phyloP scores from a whole-genome alignment of 73 alveolate species.

The Paramecium bursaria region DNA sequence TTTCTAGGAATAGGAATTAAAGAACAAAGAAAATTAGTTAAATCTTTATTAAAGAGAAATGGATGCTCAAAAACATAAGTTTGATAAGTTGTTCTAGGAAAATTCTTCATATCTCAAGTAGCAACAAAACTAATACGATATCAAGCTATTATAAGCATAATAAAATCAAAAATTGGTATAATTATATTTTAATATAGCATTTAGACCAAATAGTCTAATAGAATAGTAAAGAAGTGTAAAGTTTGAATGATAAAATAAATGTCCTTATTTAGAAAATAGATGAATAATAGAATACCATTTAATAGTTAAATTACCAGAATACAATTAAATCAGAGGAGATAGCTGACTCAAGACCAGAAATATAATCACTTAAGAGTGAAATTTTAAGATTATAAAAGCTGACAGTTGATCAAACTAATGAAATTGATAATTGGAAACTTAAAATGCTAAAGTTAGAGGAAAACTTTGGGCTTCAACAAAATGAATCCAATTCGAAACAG shows the following conservation, averaged over 20 bases:
- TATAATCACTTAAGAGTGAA: conserved; percentile 23
- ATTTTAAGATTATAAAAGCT: conserved; percentile 17
- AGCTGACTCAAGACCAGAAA: conserved; percentile 47
- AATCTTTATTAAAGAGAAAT: conserved; percentile 2
- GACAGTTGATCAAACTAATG: conserved; percentile 53
- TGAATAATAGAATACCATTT: neutral
- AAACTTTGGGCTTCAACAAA: conserved; percentile 15
- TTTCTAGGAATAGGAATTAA: neutral
- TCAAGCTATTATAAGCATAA: conserved; percentile 34
- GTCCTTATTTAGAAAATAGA: conserved; percentile 32
- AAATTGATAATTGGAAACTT: conserved; percentile 55
- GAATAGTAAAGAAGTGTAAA: conserved; percentile 21
- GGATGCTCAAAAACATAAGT: conserved; percentile 21
- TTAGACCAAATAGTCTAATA: conserved; percentile 6
- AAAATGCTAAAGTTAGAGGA: conserved; percentile 2
- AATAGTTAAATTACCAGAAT: neutral
- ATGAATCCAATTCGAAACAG: neutral
- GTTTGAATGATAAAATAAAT: conserved; percentile 40
- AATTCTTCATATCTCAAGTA: conserved; percentile 23
- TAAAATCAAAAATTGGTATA: conserved; percentile 31
- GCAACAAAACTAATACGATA: conserved; percentile 30
- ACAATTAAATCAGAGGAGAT: conserved; percentile 28
- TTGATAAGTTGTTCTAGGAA: conserved; percentile 43
- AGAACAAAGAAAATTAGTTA: neutral
- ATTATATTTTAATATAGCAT: conserved; percentile 1